phyloP scores from a whole-genome alignment of 805 yeast species.

The Candida silvicultrix region DNA sequence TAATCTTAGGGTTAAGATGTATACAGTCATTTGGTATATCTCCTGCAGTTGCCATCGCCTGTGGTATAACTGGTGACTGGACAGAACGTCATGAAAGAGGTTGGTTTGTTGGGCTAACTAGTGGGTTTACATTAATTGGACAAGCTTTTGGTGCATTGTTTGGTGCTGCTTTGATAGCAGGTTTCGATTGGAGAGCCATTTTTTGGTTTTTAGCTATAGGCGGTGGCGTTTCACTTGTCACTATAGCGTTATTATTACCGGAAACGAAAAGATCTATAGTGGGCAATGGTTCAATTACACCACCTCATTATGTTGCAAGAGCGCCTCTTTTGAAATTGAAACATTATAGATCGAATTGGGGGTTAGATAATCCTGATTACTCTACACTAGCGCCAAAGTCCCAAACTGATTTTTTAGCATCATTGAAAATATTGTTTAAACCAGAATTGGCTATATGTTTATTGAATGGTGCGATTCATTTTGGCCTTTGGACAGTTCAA shows the following conservation, averaged over 20 bases:
- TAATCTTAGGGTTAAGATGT: slow-evolving; percentile 61
- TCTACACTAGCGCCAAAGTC: slow-evolving; percentile 21
- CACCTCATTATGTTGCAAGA: slow-evolving; percentile 33
- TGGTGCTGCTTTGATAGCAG: slow-evolving; percentile 37
- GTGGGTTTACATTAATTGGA: slow-evolving; percentile 64
- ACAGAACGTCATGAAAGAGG: slow-evolving; percentile 66
- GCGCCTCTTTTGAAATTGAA: slow-evolving; percentile 35
- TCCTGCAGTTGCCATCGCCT: slow-evolving; percentile 63
- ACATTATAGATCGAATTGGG: slow-evolving; percentile 12
- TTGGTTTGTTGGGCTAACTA: slow-evolving; percentile 54
- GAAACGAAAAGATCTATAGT: slow-evolving; percentile 70
- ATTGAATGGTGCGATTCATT: slow-evolving; percentile 55
- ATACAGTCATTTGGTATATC: slow-evolving; percentile 76
- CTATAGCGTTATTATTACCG: slow-evolving; percentile 43
- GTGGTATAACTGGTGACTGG: slow-evolving; percentile 72
- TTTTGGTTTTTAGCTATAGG: slow-evolving; percentile 71
- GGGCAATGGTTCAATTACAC: slow-evolving; percentile 67
- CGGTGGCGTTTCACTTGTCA: slow-evolving; percentile 37
- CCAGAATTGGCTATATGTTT: slow-evolving; percentile 42
- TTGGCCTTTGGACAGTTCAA: slow-evolving; percentile 63
- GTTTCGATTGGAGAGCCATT: slow-evolving; percentile 67
- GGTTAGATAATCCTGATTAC: slow-evolving; percentile 25
- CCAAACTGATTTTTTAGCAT: slow-evolving; percentile 25
- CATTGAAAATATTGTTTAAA: slow-evolving; percentile 37
- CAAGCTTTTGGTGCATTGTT: slow-evolving; percentile 77